phyloP scores from a whole-genome alignment of 129 eudicot species.

The Lactuca saligna region DNA sequence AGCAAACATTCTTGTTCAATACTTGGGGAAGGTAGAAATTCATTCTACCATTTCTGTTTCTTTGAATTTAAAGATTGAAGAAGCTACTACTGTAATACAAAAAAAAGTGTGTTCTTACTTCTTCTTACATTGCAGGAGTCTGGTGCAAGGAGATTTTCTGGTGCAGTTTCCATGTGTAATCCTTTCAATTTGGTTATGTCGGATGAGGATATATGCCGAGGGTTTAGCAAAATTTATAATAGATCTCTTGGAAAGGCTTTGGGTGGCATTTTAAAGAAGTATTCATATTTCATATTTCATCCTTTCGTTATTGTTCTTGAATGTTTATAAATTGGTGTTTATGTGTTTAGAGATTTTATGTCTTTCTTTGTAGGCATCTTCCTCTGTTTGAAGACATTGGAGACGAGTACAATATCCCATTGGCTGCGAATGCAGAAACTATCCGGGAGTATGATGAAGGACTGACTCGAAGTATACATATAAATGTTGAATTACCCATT shows the following conservation, averaged over 20 bases:
- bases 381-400: conserved; percentile 69
- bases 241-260: conserved; percentile 68
- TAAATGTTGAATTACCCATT: neutral
- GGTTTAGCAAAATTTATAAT: conserved; percentile 68
- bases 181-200: conserved; percentile 80
- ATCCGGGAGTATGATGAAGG: conserved; percentile 78
- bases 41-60: neutral
- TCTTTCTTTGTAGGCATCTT: conserved; percentile 54
- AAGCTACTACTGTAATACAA: neutral
- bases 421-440: conserved; percentile 61
- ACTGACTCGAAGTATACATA: conserved; percentile 52
- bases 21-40: conserved; percentile 60
- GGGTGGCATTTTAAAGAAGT: conserved; percentile 67
- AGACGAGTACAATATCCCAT: conserved; percentile 64
- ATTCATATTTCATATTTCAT: neutral
- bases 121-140: conserved; percentile 60
- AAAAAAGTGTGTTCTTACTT: neutral
- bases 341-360: neutral
- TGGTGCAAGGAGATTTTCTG: conserved; percentile 59
- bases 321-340: neutral
- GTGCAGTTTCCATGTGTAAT: conserved; percentile 82
- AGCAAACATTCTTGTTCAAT: conserved; percentile 74
- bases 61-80: neutral
- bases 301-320: neutral
- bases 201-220: conserved; percentile 67